phyloP scores from a whole-genome alignment of 495 filamentous ascomycete genomes.

The Hypoxylon lienhwacheense region DNA sequence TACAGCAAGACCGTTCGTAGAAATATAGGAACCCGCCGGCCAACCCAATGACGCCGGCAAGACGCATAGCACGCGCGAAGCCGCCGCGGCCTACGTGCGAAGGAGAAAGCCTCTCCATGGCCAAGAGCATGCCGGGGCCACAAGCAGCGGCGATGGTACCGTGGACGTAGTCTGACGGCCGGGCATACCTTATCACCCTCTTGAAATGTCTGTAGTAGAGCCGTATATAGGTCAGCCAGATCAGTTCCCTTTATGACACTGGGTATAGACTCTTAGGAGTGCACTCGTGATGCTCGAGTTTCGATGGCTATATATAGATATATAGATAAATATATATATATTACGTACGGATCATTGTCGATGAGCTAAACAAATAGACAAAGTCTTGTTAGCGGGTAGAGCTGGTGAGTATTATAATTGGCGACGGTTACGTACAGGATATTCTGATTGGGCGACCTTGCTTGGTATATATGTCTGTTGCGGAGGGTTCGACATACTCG shows the following conservation, averaged over 20 bases:
- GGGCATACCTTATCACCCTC: conserved; percentile 84
- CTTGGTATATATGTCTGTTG: conserved; percentile 68
- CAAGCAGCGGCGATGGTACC: conserved; percentile 64
- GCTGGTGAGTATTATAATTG: no score
- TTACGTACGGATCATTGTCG: conserved; percentile 93
- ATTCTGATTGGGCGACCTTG: conserved; percentile 73
- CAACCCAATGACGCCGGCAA: conserved; percentile 68
- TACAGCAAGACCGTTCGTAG: conserved; percentile 69
- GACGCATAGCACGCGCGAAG: conserved; percentile 79
- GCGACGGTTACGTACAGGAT: conserved; percentile 65
- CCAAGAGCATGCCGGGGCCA: conserved; percentile 70
- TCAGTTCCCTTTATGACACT: background rate
- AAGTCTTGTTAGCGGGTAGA: no score
- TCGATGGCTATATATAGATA: conserved; percentile 7
- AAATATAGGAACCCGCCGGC: conserved; percentile 76
- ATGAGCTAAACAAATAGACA: conserved; percentile 94
- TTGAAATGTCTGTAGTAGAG: conserved; percentile 71
- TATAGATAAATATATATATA: no score
- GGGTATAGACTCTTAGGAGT: background rate
- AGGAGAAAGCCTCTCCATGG: conserved; percentile 80
- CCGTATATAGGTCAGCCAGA: background rate
- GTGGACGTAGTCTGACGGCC: conserved; percentile 75
- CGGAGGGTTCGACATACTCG: conserved; percentile 62
- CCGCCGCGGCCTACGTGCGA: conserved; percentile 78
- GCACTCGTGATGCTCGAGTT: no score